phyloP scores from a whole-genome alignment of 2,329 filamentous ascomycete species.

The Tolypocladium ophioglossoides region DNA sequence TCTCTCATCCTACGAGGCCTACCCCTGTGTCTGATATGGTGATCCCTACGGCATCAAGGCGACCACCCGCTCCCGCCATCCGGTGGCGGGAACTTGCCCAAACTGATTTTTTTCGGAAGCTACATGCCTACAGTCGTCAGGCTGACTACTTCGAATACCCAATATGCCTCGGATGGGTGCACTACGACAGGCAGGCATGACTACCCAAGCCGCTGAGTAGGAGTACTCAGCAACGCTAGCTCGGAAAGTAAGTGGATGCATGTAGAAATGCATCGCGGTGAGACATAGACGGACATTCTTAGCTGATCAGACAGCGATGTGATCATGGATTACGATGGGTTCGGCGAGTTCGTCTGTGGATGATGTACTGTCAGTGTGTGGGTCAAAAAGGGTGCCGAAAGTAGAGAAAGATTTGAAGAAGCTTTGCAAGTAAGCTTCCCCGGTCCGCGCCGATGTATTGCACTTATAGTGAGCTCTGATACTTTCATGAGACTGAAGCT shows the following conservation, averaged over 20 bases:
- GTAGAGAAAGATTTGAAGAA: slow-evolving; percentile 28
- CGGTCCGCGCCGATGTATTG: too few relatives aligned
- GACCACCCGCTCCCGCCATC: slow-evolving; percentile 37
- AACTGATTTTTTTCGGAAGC: slow-evolving; percentile 51
- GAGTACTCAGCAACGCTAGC: slow-evolving; percentile 44
- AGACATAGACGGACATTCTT: slow-evolving; percentile 55
- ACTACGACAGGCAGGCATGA: slow-evolving; percentile 36
- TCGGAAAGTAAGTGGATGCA: slow-evolving; percentile 48
- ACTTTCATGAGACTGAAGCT: too few relatives aligned
- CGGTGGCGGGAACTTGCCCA: slow-evolving; percentile 43
- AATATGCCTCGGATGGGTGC: slow-evolving; percentile 54
- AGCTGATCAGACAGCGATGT: slow-evolving; percentile 46
- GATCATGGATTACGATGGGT: slow-evolving; percentile 49
- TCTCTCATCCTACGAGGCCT: slow-evolving; percentile 57
- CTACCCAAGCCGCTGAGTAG: slow-evolving; percentile 39
- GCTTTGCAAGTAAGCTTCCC: too few relatives aligned
- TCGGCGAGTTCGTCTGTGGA: slow-evolving; percentile 45
- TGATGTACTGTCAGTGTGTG: slow-evolving; percentile 48
- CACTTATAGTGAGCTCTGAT: too few relatives aligned
- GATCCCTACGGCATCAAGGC: slow-evolving; percentile 54
- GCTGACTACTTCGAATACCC: slow-evolving; percentile 50
- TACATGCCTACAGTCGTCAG: slow-evolving; percentile 58
- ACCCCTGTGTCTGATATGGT: slow-evolving; percentile 61
- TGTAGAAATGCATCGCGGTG: slow-evolving; percentile 45
- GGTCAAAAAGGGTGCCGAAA: slow-evolving; percentile 43